Evolutionary conservation across 106 monocot species (phyloP), one percentile per base, ranked within the genome.

Genomic region (Allium fistulosum): DNA sequence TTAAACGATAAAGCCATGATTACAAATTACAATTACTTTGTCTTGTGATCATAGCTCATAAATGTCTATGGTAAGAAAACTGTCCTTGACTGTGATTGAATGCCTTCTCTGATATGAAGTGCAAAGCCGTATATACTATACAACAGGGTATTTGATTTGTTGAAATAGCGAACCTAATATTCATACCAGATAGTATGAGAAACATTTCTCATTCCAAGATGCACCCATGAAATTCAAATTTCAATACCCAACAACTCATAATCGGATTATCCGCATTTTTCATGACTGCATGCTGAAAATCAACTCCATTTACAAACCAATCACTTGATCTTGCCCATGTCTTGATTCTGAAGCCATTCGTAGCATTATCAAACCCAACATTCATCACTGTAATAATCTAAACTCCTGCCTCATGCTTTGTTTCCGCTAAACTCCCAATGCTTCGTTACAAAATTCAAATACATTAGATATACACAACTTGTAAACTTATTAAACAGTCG

Each of bases 341-440:
- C 71, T 77, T 77, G 18, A 77, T 51, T 52, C 77, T 56, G 50
- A 77, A 57, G 15, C 77, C 77, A 11, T 77, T 71, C 22, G 63
- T 69, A 7, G 77, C 70, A 10, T 71, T 66, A 1, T 46, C 47
- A 51, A 77, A 71, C 10, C 37, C 51, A 22, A 66, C 62, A 16
- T 53, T 59, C 17, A 46, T 75, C 46, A 69, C 68, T 9, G 67
- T 67, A 7, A 67, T 28, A 10, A 53, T 67, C 17, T 53, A 49
- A 26, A 67, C 52, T 11, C 52, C 13, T 8, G 6, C 26, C 49
- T 65, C 65, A 9, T 17, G 49, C 9, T 46, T 49, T 7, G 10
- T 1, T 6, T 4, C 7, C 2, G 51, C 67, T 27, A 67, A 27
- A 11, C 67, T 67, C 52, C 67, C 67, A 27, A 67, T 67, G 52